Conservation (phyloP, 2,329 filamentous ascomycete genomes). For the Knoxdaviesia proteae region DNA sequence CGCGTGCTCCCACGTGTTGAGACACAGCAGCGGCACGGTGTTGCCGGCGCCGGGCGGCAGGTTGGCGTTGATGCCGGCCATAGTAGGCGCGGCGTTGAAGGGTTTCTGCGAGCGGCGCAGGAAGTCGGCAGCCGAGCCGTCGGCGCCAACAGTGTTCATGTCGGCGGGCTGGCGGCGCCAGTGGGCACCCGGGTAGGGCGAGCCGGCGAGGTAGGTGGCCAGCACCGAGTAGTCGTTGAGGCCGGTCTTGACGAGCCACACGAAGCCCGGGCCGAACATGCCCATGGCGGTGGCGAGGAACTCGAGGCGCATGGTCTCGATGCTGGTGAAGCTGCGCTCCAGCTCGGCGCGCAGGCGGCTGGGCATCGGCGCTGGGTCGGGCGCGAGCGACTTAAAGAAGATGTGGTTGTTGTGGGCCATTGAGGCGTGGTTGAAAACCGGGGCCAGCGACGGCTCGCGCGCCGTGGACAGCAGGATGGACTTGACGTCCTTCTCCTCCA, state of each 20-base stretch:
- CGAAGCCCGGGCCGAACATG: constrained; percentile 95
- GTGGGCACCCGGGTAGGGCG: constrained; percentile 70
- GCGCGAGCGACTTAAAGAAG: constrained; percentile 44
- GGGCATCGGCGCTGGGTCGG: constrained; percentile 29
- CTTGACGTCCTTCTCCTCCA: constrained; percentile 39
- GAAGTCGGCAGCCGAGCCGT: constrained; percentile 14
- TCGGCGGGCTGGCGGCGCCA: constrained; percentile 50
- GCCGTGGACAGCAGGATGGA: constrained; percentile 55
- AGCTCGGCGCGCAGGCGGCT: constrained; percentile 36
- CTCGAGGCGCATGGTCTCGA: constrained; percentile 63
- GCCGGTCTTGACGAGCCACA: constrained; percentile 63
- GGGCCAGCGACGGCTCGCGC: constrained; percentile 55
- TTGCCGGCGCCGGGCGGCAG: constrained; percentile 46
- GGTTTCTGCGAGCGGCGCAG: constrained; percentile 9
- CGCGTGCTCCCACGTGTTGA: constrained; percentile 93
- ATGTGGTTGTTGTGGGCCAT: constrained; percentile 86
- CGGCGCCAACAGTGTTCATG: constrained; percentile 40
- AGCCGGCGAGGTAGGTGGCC: constrained; percentile 77
- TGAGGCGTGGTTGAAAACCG: constrained; percentile 86
- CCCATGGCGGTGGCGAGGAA: constrained; percentile 60
- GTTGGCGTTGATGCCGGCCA: constrained; percentile 7
- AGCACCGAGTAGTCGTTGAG: constrained; percentile 43
- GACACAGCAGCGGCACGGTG: constrained; percentile 60
- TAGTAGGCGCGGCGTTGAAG: constrained; percentile 5
- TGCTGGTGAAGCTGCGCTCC: constrained; percentile 52